Conservation (phyloP, 2,329 filamentous ascomycete genomes). For the Calonectria pseudoreteaudii region DNA sequence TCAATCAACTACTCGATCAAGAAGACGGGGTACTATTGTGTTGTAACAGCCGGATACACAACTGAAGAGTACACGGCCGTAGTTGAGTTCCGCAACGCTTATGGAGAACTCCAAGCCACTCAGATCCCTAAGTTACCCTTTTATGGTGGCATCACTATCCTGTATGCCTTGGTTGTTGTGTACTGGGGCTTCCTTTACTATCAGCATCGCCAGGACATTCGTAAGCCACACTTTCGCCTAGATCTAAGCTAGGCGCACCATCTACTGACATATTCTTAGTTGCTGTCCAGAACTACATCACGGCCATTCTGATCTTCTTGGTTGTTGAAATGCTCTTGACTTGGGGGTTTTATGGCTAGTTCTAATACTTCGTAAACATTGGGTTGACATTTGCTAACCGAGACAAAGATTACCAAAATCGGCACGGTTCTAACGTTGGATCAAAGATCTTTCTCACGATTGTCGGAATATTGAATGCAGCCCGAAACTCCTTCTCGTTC, state of each 20-base stretch:
- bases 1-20: slow-evolving; percentile 85
- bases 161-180: slow-evolving; percentile 87
- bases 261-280: slow-evolving; percentile 60
- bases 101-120: slow-evolving; percentile 92
- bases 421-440: slow-evolving; percentile 84
- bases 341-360: slow-evolving; percentile 92
- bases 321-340: slow-evolving; percentile 98
- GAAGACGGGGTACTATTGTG: slow-evolving; percentile 96
- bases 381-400: slow-evolving; percentile 45
- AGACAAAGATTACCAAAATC: slow-evolving; percentile 85
- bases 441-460: slow-evolving; percentile 89
- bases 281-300: slow-evolving; percentile 98
- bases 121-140: slow-evolving; percentile 98
- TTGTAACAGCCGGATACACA: slow-evolving; percentile 80
- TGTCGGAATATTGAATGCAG: slow-evolving; percentile 93
- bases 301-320: slow-evolving; percentile 92
- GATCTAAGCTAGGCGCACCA: neutral
- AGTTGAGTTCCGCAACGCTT: slow-evolving; percentile 94
- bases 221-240: slow-evolving; percentile 58
- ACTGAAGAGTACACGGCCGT: slow-evolving; percentile 80
- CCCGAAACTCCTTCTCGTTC: slow-evolving; percentile 97
- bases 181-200: slow-evolving; percentile 96
- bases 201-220: slow-evolving; percentile 91
- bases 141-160: slow-evolving; percentile 92
- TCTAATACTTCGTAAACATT: neutral